These are phyloP conservation scores for Cryptococcus sp. DNA, from an alignment of 1,284 basidiomycete genomes.

Conservation along the genomic window DNA sequence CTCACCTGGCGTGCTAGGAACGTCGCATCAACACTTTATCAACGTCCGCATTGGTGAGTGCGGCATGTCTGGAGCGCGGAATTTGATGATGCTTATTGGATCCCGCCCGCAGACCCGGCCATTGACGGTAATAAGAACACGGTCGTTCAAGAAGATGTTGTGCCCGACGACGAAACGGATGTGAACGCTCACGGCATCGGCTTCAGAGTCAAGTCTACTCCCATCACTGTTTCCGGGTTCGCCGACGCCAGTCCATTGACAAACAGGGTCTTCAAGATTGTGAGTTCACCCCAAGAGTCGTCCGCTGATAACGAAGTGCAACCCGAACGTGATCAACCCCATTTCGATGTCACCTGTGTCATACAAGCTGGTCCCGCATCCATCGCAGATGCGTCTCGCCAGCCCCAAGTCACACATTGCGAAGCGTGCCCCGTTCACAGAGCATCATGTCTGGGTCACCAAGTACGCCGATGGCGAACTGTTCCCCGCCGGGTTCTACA, in stretches of 20 bases:
- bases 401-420: slow-evolving; percentile 8
- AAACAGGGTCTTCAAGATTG: slow-evolving; percentile 19
- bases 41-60: slow-evolving; percentile 13
- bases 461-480: slow-evolving; percentile 17
- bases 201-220: slow-evolving; percentile 10
- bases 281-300: not conserved
- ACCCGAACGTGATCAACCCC: slow-evolving; percentile 21
- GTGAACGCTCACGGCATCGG: slow-evolving; percentile 13
- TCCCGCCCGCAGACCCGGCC: slow-evolving; percentile 9
- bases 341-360: slow-evolving; percentile 13
- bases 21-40: slow-evolving; percentile 21
- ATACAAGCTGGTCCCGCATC: slow-evolving; percentile 22
- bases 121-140: slow-evolving; percentile 25
- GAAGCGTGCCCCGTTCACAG: slow-evolving; percentile 14
- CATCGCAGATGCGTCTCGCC: slow-evolving; percentile 15
- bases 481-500: slow-evolving; percentile 16
- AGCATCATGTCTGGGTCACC: slow-evolving; percentile 19
- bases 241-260: slow-evolving; percentile 15
- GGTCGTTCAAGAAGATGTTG: slow-evolving; percentile 19
- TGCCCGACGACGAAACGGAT: slow-evolving; percentile 6
- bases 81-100: no score
- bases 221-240: slow-evolving; percentile 14
- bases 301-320: slow-evolving; percentile 4
- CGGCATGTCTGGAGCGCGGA: not conserved
- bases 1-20: slow-evolving; percentile 15